A percentile compares a stretch with the other conserved stretches of the same genome.
Conservation (phyloP, 495 filamentous ascomycete species). For the Glonium stellatum region DNA sequence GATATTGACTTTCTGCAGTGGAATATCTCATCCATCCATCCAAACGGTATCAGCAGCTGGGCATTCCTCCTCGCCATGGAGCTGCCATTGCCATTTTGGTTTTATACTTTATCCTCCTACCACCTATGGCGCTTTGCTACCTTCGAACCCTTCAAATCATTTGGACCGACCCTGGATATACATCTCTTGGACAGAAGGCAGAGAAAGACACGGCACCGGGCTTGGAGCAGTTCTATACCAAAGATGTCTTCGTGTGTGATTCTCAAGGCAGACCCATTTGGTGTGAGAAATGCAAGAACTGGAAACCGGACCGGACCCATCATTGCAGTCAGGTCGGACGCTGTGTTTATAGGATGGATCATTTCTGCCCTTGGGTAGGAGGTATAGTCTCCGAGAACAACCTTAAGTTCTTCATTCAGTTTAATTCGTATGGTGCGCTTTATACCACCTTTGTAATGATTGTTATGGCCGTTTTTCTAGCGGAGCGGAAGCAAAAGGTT, state of each 20-base stretch:
- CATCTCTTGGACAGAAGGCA: slow-evolving; percentile 7
- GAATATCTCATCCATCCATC: slow-evolving; percentile 21
- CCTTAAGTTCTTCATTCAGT: slow-evolving; percentile 88
- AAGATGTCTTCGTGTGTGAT: slow-evolving; percentile 76
- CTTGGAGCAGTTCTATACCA: slow-evolving; percentile 55
- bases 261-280: slow-evolving; percentile 69
- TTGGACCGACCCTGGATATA: slow-evolving; percentile 21
- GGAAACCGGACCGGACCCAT: slow-evolving; percentile 76
- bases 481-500: slow-evolving; percentile 36
- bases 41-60: not conserved
- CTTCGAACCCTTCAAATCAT: slow-evolving; percentile 25
- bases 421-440: slow-evolving; percentile 61
- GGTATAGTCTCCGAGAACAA: slow-evolving; percentile 78
- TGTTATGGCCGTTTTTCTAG: slow-evolving; percentile 49
- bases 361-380: slow-evolving; percentile 91
- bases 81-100: slow-evolving; percentile 21
- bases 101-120: slow-evolving; percentile 21
- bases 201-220: slow-evolving; percentile 8
- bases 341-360: slow-evolving; percentile 84
- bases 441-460: slow-evolving; percentile 61
- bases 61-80: slow-evolving; percentile 3
- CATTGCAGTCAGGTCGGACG: slow-evolving; percentile 72
- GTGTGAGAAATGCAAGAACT: slow-evolving; percentile 74
- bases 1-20: not conserved
- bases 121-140: slow-evolving; percentile 11